phyloP scores from a whole-genome alignment of 2,329 filamentous ascomycete genomes.

The Phymatotrichopsis omnivora region DNA sequence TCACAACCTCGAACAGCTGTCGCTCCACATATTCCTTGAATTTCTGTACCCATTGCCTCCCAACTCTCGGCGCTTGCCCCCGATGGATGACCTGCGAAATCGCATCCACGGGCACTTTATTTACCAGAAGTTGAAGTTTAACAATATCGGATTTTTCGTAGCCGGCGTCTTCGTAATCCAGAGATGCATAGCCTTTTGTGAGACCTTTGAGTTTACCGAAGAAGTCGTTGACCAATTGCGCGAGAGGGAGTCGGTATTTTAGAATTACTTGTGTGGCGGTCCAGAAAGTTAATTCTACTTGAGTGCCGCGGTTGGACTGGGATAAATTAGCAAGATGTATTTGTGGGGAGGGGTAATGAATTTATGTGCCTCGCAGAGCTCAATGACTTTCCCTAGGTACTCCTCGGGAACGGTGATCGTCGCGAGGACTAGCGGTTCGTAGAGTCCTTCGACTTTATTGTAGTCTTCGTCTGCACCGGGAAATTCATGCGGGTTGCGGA shows the following conservation, averaged over 20 bases:
- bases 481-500: conserved; percentile 81
- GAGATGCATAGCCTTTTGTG: conserved; percentile 88
- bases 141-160: conserved; percentile 71
- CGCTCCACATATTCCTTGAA: conserved; percentile 95
- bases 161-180: conserved; percentile 93
- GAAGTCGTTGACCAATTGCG: conserved; percentile 89
- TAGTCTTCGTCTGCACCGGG: conserved; percentile 57
- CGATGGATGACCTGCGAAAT: conserved; percentile 81
- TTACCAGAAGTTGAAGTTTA: conserved; percentile 87
- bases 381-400: conserved; percentile 87
- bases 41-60: conserved; percentile 80
- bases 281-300: conserved; percentile 84
- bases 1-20: conserved; percentile 95
- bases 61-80: conserved; percentile 70
- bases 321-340: background rate
- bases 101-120: conserved; percentile 86
- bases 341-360: background rate
- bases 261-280: conserved; percentile 86
- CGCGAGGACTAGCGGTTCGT: conserved; percentile 66
- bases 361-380: conserved; percentile 61
- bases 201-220: conserved; percentile 92
- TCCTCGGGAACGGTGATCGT: conserved; percentile 90
- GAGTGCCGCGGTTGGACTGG: conserved; percentile 64
- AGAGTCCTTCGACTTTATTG: conserved; percentile 49
- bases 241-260: conserved; percentile 79